Conservation (phyloP, 1,284 basidiomycete species). For the Pseudozyma tsukubaensis region DNA sequence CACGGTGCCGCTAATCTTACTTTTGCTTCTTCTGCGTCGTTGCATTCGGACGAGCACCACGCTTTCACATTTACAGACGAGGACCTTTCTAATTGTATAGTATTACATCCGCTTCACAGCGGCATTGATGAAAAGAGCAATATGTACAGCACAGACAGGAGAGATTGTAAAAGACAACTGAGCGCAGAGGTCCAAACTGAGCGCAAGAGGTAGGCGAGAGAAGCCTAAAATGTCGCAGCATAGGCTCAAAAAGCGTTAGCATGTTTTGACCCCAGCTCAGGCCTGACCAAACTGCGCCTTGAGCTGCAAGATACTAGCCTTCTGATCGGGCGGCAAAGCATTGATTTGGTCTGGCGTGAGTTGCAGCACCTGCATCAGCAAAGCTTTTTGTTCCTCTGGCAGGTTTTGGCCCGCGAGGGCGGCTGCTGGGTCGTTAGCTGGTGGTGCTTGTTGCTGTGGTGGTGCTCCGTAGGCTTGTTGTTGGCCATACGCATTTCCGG, state of each 20-base stretch:
- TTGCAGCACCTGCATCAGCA: conserved; percentile 78
- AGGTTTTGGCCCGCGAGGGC: conserved; percentile 48
- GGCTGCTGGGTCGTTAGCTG: conserved; percentile 46
- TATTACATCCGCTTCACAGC: conserved; percentile 12
- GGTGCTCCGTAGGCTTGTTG: conserved; percentile 28
- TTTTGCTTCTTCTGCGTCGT: no score
- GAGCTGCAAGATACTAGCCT: conserved; percentile 81
- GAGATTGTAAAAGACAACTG: background rate
- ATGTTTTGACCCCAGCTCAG: conserved; percentile 4
- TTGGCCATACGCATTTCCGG: background rate
- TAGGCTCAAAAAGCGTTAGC: background rate
- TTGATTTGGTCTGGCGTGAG: conserved; percentile 89
- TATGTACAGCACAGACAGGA: background rate
- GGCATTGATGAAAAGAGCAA: background rate
- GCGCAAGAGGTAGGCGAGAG: no score
- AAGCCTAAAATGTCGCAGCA: background rate
- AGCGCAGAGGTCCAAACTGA: no score
- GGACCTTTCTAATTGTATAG: conserved; percentile 4
- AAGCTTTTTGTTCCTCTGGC: conserved; percentile 59
- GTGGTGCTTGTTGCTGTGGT: conserved; percentile 13
- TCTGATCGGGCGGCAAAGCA: conserved; percentile 82
- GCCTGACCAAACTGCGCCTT: conserved; percentile 65
- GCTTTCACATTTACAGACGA: background rate
- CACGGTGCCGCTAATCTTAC: no score
- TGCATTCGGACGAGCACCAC: no score